Base-by-base conservation (phyloP, 345 rosid species). In the Sisymbrium altissimum region DNA sequence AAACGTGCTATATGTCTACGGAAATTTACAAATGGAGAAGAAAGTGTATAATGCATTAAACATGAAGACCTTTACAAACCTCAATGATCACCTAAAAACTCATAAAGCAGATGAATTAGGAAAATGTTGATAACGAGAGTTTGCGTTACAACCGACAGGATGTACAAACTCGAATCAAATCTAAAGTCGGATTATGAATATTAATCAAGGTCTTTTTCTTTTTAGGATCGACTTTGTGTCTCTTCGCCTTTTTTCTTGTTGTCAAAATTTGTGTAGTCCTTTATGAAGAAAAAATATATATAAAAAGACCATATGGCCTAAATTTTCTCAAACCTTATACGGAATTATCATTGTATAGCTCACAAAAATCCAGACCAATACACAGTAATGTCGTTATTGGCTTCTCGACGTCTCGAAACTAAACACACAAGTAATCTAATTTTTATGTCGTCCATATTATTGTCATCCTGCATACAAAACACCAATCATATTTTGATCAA, bases 321-420 rank as follows among this genome's bases (percentile, higher is more conserved):
- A 15, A 2, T 11, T 10, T n/a, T 21, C 23, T 33, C 49, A 59
- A 35, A n/a, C 21, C 15, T 30, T 43, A 3, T 5, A 40, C 25
- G 18, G 9, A 43, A 29, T 19, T 30, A 12, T 33, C 19, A 30
- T 30, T 18, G n/a, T n/a, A n/a, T n/a, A 46, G 56, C 48, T 35
- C 5, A 40, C 4, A 10, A 27, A 53, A 4, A 6, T 15, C 3
- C 21, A 44, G 33, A 69, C 35, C 54, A 39, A 50, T 2, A 2
- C 13, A 18, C 54, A 40, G 0, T 5, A 27, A 29, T 35, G 48
- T 46, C 57, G 43, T 39, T 27, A 29, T 49, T 49, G 33, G 10
- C 25, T 50, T 50, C 50, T 71, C 54, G 43, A 11, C 10, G 67
- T 6, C 15, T 61, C 68, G 30, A 61, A 49, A 27, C n/a, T 71